These are phyloP conservation scores for Penicillium verrucosum DNA, from an alignment of 2,329 filamentous ascomycete species.

Conservation along the genomic window DNA sequence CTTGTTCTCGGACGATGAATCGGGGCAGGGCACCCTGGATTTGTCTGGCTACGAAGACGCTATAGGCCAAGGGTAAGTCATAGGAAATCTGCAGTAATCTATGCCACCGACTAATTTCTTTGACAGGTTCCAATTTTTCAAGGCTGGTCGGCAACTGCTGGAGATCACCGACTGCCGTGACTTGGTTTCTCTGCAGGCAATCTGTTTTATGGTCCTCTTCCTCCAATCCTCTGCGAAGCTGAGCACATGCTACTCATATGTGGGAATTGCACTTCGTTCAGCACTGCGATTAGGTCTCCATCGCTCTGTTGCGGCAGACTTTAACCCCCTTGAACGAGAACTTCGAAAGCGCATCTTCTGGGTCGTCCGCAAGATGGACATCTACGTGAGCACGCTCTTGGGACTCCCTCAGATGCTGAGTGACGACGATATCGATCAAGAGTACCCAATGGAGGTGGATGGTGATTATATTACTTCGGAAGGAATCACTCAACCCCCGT, in stretches of 20 bases:
- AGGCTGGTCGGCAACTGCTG: conserved; percentile 62
- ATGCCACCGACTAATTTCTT: not conserved
- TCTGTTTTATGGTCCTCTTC: conserved; percentile 78
- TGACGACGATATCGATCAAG: conserved; percentile 51
- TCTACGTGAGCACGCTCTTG: conserved; percentile 50
- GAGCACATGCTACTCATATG: conserved; percentile 74
- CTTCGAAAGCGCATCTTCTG: conserved; percentile 65
- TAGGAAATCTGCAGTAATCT: not conserved
- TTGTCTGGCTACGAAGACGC: conserved; percentile 48
- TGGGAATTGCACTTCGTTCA: conserved; percentile 72
- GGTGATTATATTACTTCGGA: conserved; percentile 47
- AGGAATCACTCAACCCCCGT: conserved; percentile 53
- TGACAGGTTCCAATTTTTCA: conserved; percentile 69
- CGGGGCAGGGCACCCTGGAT: conserved; percentile 44
- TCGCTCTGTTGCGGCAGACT: conserved; percentile 64
- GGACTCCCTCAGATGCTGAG: conserved; percentile 50
- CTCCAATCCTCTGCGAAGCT: conserved; percentile 75
- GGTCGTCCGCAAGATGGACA: conserved; percentile 51
- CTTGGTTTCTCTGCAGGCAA: conserved; percentile 68
- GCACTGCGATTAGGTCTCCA: conserved; percentile 76
- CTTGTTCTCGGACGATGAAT: conserved; percentile 62
- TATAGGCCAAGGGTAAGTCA: conserved; percentile 54
- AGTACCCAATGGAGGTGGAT: conserved; percentile 45
- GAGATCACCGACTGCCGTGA: conserved; percentile 65
- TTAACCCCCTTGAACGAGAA: conserved; percentile 70